A percentile compares a stretch with the other conserved stretches of the same genome.
These are phyloP conservation scores for Solanum medicagineum DNA, from an alignment of 257 asterid species.

Conservation along the genomic window DNA sequence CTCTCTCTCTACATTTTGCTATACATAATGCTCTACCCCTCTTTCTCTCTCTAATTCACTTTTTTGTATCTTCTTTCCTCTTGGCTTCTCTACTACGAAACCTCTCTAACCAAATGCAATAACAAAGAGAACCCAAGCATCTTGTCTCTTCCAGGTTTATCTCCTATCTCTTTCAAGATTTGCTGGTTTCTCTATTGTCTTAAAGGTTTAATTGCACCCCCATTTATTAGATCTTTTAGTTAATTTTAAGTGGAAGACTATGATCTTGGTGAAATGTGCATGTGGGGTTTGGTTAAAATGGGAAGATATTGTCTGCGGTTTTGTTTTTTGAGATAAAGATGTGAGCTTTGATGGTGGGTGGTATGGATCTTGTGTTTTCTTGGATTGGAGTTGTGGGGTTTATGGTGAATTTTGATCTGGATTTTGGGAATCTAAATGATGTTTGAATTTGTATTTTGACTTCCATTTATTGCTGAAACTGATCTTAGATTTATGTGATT, in stretches of 20 bases:
- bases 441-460: background rate
- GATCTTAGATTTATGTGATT: background rate
- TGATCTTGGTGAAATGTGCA: background rate
- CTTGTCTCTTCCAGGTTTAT: slow-evolving; percentile 3
- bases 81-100: background rate
- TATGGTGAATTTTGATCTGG: background rate
- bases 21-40: background rate
- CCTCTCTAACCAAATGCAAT: background rate
- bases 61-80: background rate
- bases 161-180: background rate
- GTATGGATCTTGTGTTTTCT: slow-evolving; percentile 5
- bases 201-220: background rate
- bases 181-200: background rate
- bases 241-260: background rate
- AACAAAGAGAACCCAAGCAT: background rate
- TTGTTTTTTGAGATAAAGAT: background rate
- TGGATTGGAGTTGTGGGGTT: background rate
- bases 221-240: background rate
- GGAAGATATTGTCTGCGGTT: slow-evolving; percentile 1
- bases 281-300: background rate
- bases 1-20: background rate
- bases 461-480: background rate
- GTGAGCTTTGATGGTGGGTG: background rate
- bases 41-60: background rate
- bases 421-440: background rate